These are phyloP conservation scores for Podospora appendiculata DNA, from an alignment of 495 filamentous ascomycete species.

Conservation along the genomic window DNA sequence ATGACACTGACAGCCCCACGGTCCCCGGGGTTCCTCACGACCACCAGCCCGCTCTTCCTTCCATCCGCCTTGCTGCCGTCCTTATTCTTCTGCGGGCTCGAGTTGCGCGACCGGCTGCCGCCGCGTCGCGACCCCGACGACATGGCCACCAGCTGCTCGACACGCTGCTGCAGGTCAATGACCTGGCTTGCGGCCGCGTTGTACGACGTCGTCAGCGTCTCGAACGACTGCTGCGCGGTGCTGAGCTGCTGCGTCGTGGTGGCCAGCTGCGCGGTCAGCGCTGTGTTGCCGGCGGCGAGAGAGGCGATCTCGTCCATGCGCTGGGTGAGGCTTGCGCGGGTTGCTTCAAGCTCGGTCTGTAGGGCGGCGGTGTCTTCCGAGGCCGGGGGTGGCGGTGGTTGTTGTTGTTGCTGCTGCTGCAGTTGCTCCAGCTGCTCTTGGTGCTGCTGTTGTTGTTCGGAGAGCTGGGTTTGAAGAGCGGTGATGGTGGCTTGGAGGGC, in stretches of 20 bases:
- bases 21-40: constrained; percentile 26
- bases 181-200: constrained; percentile 12
- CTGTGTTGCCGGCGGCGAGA: constrained; percentile 17
- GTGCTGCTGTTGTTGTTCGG: too few relatives aligned
- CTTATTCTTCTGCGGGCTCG: constrained; percentile 21
- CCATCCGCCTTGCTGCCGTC: constrained; percentile 13
- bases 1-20: constrained; percentile 28
- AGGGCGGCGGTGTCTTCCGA: constrained; percentile 10
- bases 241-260: constrained; percentile 16
- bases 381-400: too few relatives aligned
- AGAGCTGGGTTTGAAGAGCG: too few relatives aligned
- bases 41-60: constrained; percentile 25
- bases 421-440: too few relatives aligned
- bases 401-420: too few relatives aligned
- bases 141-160: constrained; percentile 10
- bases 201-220: constrained; percentile 15
- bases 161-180: constrained; percentile 14
- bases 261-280: constrained; percentile 18
- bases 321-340: constrained; percentile 16
- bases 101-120: constrained; percentile 18
- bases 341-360: constrained; percentile 20
- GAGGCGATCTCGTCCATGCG: constrained; percentile 18
- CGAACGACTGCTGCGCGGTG: constrained; percentile 9
- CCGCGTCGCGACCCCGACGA: constrained; percentile 2
- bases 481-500: constrained; percentile 13